These are phyloP conservation scores for Albatrellus sp. DNA, from an alignment of 1,284 basidiomycete species.

Conservation along the genomic window DNA sequence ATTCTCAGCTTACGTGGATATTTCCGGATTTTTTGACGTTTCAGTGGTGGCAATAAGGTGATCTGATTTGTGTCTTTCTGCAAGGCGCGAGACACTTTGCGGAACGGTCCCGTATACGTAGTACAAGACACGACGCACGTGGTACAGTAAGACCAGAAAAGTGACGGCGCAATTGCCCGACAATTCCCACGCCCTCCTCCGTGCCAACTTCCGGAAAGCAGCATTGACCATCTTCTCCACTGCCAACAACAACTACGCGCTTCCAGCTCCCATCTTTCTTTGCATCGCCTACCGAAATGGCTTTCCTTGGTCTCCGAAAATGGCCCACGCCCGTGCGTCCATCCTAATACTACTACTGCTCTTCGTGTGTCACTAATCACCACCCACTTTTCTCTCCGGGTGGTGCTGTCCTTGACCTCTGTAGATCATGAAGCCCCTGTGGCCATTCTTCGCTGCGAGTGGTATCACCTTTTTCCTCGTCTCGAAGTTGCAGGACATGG, in stretches of 20 bases:
- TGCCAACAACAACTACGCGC: neutral
- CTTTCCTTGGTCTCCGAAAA: slow-evolving; percentile 67
- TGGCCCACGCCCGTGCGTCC: slow-evolving; percentile 61
- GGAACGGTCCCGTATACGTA: too few relatives aligned
- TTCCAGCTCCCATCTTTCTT: neutral
- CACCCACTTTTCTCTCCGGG: neutral
- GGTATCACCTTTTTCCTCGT: slow-evolving; percentile 55
- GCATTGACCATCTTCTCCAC: neutral
- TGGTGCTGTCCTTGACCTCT: neutral
- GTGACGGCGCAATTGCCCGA: too few relatives aligned
- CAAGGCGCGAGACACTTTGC: too few relatives aligned
- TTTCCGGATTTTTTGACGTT: too few relatives aligned
- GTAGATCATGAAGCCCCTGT: slow-evolving; percentile 59
- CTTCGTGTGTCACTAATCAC: neutral
- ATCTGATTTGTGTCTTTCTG: too few relatives aligned
- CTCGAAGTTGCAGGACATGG: slow-evolving; percentile 47
- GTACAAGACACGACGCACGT: too few relatives aligned
- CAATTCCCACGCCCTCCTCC: too few relatives aligned
- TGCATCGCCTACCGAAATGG: slow-evolving; percentile 27
- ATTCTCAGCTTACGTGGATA: too few relatives aligned
- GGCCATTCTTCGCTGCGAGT: slow-evolving; percentile 63
- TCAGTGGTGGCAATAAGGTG: too few relatives aligned
- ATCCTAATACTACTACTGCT: neutral
- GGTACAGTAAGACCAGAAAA: too few relatives aligned
- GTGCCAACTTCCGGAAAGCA: too few relatives aligned